Evolutionary conservation across 1,284 basidiomycete genomes (phyloP).

Genomic region (Papiliotrema nemorosa): DNA sequence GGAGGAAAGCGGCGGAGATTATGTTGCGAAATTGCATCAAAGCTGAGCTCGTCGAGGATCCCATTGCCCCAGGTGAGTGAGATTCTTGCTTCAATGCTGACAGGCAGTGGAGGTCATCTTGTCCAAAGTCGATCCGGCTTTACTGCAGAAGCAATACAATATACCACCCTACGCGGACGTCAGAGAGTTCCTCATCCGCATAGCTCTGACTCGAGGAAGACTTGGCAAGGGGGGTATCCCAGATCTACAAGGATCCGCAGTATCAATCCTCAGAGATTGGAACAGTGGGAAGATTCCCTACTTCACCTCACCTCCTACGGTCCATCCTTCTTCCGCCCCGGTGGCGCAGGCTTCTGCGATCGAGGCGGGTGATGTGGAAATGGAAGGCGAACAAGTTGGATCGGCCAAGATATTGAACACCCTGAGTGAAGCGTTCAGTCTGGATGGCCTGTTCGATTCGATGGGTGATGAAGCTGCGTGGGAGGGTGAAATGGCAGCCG

Average conservation of each 20-base stretch:
- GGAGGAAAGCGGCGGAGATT: conserved; percentile 62
- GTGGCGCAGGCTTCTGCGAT: conserved; percentile 2
- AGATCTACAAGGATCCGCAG: conserved; percentile 76
- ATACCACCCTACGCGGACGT: conserved; percentile 67
- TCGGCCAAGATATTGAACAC: conserved; percentile 44
- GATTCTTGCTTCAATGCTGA: neutral
- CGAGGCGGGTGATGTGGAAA: conserved; percentile 28
- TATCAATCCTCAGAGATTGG: conserved; percentile 88
- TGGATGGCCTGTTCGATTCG: conserved; percentile 47
- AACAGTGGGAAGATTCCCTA: conserved; percentile 94
- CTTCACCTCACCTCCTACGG: conserved; percentile 69
- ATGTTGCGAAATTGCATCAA: conserved; percentile 89
- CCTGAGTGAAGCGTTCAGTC: conserved; percentile 46
- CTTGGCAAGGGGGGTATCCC: conserved; percentile 90
- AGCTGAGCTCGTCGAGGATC: conserved; percentile 88
- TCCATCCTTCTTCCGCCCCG: conserved; percentile 65
- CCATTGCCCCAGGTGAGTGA: conserved; percentile 69
- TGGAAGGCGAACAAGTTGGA: conserved; percentile 35
- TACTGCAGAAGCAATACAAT: conserved; percentile 77
- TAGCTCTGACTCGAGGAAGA: conserved; percentile 80
- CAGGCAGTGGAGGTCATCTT: conserved; percentile 81
- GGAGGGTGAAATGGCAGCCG: conserved; percentile 33
- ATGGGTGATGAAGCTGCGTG: conserved; percentile 42
- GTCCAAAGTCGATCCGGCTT: conserved; percentile 61
- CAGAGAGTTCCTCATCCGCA: conserved; percentile 84